Percentiles rank a stretch among this genome's conserved stretches.
Evolutionary conservation across 2,329 filamentous ascomycete species (phyloP).

Genomic region (Penicillium sp.): DNA sequence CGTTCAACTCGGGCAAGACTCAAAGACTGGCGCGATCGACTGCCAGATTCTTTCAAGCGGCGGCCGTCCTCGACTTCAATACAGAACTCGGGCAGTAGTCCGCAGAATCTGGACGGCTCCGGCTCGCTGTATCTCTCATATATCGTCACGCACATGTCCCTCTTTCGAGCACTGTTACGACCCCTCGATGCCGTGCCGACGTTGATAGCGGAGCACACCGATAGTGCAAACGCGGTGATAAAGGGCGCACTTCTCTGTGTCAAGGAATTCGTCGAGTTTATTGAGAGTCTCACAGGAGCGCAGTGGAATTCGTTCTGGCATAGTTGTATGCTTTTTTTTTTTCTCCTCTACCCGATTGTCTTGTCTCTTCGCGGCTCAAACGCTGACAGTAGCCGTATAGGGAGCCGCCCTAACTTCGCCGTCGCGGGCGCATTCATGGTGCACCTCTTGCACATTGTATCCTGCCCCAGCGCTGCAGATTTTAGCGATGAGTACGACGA

Average conservation of each 20-base stretch:
- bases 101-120: background rate
- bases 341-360: too few relatives aligned
- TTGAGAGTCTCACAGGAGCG: background rate
- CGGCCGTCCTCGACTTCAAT: too few relatives aligned
- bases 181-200: background rate
- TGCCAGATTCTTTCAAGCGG: too few relatives aligned
- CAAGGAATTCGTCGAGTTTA: background rate
- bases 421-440: background rate
- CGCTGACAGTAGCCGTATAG: background rate
- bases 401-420: background rate
- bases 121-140: background rate
- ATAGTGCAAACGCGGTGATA: background rate
- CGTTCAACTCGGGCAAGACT: too few relatives aligned
- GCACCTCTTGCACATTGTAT: background rate
- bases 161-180: background rate
- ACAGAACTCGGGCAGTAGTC: too few relatives aligned
- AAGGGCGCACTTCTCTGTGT: background rate
- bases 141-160: background rate
- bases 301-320: conserved; percentile 5
- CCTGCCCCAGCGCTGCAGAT: background rate
- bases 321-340: background rate
- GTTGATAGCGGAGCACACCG: background rate
- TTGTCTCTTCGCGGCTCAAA: too few relatives aligned
- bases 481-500: background rate
- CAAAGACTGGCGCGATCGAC: too few relatives aligned